These are phyloP conservation scores for Ogataea polymorpha DNA, from an alignment of 805 yeast species.

Conservation along the genomic window DNA sequence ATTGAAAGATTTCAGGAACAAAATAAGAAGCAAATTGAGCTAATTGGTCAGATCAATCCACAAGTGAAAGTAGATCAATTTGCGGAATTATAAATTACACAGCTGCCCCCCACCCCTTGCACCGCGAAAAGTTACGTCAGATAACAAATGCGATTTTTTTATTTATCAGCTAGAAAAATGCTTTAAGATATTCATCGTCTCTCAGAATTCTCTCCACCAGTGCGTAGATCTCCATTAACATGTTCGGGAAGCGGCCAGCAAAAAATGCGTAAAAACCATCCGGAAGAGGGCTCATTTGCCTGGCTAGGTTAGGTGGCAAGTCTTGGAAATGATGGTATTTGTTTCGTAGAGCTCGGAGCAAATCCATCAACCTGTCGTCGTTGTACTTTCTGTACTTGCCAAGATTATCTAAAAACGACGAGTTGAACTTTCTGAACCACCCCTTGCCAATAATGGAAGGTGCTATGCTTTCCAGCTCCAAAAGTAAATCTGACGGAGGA, in stretches of 20 bases:
- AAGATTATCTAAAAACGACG: slow-evolving; percentile 71
- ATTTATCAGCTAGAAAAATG: slow-evolving; percentile 34
- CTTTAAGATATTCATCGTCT: slow-evolving; percentile 59
- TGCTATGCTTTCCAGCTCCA: slow-evolving; percentile 69
- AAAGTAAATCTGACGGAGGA: slow-evolving; percentile 54
- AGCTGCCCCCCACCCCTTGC: slow-evolving; percentile 5
- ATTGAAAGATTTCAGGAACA: not conserved
- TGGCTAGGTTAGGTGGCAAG: slow-evolving; percentile 63
- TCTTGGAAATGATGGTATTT: slow-evolving; percentile 95
- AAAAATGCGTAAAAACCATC: slow-evolving; percentile 81
- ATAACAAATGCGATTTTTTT: slow-evolving; percentile 1
- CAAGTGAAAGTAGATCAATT: slow-evolving; percentile 1
- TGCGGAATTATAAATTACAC: slow-evolving; percentile 1
- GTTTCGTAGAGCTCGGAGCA: slow-evolving; percentile 85
- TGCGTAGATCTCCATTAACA: slow-evolving; percentile 71
- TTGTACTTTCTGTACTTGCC: slow-evolving; percentile 91
- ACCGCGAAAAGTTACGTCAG: not conserved
- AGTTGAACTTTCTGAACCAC: slow-evolving; percentile 77
- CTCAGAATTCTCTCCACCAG: slow-evolving; percentile 54
- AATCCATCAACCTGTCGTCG: slow-evolving; percentile 73
- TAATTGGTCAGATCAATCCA: not conserved
- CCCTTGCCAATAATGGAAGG: slow-evolving; percentile 59
- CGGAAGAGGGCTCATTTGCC: slow-evolving; percentile 74
- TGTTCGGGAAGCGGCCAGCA: slow-evolving; percentile 67
- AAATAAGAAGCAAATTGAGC: not conserved